Base-by-base conservation (phyloP, 129 eudicot species). In the Dittrichia graveolens region DNA sequence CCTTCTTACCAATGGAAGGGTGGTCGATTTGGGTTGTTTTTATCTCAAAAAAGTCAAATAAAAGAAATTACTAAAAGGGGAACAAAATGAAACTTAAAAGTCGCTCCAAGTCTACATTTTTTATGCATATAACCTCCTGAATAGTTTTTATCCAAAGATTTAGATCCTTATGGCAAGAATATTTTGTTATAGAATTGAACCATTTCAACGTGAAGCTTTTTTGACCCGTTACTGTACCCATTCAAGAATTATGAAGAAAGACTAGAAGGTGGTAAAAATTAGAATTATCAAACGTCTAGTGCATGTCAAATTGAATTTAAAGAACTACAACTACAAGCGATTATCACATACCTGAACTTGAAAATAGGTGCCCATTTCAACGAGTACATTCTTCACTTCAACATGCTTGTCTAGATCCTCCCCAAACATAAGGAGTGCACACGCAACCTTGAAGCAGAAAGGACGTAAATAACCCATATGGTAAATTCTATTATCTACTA, bases 281-380 rank as follows among this genome's bases (percentile, higher is more conserved):
- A 34, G 15, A 68, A 50, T 41, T 9, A n/a, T 53, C 15, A 54
- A 49, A 18, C 24, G 13, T 75, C 57, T 54, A 43, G 16, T n/a
- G 42, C 44, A 53, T 55, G 45, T 49, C 60, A 62, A 24, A 41
- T 13, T 38, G 19, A 46, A 47, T 3, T 61, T 40, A 13, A 14
- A 39, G 40, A 49, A 8, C 8, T 10, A 67, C 14, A 34, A n/a
- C n/a, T 13, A 8, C 43, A 39, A 37, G 41, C 48, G 38, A n/a
- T 39, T 31, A 56, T 67, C 39, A 69, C 81, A 67, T 67, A 79
- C 96, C 96, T 87, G 96, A 39, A 90, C 96, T 85, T 90, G 96
- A 75, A 90, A 90, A 75, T 90, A 90, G 74, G 86, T 90, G 64
- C 96, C 96, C 96, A 90, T 90, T 71, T 90, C 95, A 79, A 90